Evolutionary conservation across 305 asterid species (phyloP).

Genomic region (Solanum hybrid): DNA sequence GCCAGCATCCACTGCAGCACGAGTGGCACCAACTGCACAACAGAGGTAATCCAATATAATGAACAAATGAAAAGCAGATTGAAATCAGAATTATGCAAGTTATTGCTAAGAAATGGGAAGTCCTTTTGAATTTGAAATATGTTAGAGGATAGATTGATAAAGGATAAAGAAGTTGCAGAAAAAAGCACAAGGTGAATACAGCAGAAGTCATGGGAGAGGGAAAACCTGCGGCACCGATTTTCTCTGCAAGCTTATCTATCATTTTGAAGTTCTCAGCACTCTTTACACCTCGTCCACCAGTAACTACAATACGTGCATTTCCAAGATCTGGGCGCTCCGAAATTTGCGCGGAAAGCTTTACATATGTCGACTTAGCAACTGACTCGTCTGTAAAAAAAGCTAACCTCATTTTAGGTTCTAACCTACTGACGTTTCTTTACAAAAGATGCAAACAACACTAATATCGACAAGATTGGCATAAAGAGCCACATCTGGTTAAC

Average conservation of each 20-base stretch:
- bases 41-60: slow-evolving; percentile 4
- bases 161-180: neutral
- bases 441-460: neutral
- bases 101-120: neutral
- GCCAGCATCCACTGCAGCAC: slow-evolving; percentile 99
- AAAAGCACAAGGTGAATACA: neutral
- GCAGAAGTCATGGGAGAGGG: neutral
- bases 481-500: neutral
- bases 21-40: slow-evolving; percentile 88
- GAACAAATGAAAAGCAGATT: neutral
- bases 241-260: slow-evolving; percentile 90
- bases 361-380: slow-evolving; percentile 60
- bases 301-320: slow-evolving; percentile 73
- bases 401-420: neutral
- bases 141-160: slow-evolving; percentile 7
- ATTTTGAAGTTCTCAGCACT: slow-evolving; percentile 88
- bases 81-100: neutral
- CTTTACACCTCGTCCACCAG: slow-evolving; percentile 87
- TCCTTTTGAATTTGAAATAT: neutral
- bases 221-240: slow-evolving; percentile 98
- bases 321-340: slow-evolving; percentile 90
- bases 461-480: neutral
- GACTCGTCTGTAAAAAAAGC: slow-evolving; percentile 43
- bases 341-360: slow-evolving; percentile 65
- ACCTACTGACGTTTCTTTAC: neutral